phyloP scores from a whole-genome alignment of 495 filamentous ascomycete species.

The Neurospora hispaniola region DNA sequence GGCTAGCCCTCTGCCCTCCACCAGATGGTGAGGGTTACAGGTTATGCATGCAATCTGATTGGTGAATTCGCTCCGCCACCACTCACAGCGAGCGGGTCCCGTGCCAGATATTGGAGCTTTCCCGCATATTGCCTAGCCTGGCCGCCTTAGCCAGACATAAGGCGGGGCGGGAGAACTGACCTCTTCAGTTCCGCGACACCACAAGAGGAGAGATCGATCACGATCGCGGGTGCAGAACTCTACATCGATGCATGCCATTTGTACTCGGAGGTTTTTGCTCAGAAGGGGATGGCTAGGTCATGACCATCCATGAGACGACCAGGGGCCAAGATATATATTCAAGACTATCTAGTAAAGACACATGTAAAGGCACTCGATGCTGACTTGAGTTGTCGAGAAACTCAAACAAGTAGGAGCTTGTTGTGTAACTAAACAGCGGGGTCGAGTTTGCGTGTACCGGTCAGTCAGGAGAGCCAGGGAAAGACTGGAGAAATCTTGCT shows the following conservation, averaged over 20 bases:
- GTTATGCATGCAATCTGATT: background rate
- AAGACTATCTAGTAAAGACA: background rate
- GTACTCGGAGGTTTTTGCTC: background rate
- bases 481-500: background rate
- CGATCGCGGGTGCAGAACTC: background rate
- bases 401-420: background rate
- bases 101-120: background rate
- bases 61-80: background rate
- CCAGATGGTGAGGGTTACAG: background rate
- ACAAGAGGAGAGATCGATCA: background rate
- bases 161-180: background rate
- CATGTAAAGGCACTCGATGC: background rate
- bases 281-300: background rate
- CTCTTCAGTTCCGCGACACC: background rate
- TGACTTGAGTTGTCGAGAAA: background rate
- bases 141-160: background rate
- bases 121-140: background rate
- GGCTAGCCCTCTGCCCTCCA: background rate
- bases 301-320: background rate
- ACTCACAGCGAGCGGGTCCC: background rate
- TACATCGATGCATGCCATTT: background rate
- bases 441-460: background rate
- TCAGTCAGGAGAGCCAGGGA: background rate
- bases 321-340: background rate
- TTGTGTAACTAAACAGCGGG: background rate